Base-by-base conservation (phyloP, 805 yeast species). In the Kregervanrija fluxuum region DNA sequence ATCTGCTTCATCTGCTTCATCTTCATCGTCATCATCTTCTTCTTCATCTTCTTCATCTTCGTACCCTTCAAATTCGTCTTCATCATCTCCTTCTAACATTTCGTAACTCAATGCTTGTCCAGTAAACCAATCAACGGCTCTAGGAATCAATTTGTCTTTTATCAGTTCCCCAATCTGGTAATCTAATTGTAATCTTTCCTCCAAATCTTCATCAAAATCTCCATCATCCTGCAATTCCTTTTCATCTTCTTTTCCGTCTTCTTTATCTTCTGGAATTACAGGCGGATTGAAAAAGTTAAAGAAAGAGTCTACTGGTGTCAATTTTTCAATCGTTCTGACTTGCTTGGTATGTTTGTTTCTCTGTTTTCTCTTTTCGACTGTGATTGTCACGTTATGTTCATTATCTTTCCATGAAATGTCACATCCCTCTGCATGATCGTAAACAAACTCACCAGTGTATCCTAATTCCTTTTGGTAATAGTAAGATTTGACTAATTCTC, bases 61-160 rank as follows among this genome's bases (percentile, higher is more conserved):
- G 15, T 75, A 80, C 3, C 72, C 82, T 2, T 73, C 81, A 16
- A 70, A 77, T 28, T 76, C 86, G 11, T 75, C 86, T 13, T 77
- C 79, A 13, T 71, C 75, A 37, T 69, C 80, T 16, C 74, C 86
- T 33, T 54, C 56, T 36, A 53, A 63, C 28, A 71, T 78, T 52
- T 77, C 83, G 60, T 77, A 85, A 46, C 85, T 95, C 47, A 91
- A 75, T 17, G 99, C 99, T 53, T 88, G 88, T 40, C 99, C 99
- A 9, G 99, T 91, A 66, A 89, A 93, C 98, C 99, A 93, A 65
- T 91, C 98, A 57, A 93, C 77, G 42, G 98, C 98, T 62, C 96
- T 81, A 50, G 98, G 97, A 50, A 93, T 82, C 61, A 93, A 76
- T 66, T 93, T 85, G 66, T 93, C 98, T 72, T 93, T 93, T 64